Conservation (phyloP, 2,329 filamentous ascomycete species). For the Tympanopsis confertula region DNA sequence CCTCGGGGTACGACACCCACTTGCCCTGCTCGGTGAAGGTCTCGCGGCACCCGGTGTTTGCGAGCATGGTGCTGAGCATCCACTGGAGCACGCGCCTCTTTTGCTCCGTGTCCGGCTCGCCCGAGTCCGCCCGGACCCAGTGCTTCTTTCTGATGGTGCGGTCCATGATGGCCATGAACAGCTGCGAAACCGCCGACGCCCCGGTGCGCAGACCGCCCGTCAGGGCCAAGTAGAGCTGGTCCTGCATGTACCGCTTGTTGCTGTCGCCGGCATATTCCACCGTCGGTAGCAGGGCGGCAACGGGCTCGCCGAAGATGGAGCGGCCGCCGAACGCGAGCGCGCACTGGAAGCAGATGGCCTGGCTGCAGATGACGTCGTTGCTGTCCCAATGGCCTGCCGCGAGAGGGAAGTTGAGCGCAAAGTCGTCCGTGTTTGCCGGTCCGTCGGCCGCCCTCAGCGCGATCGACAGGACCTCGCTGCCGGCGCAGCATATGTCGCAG, state of each 20-base stretch:
- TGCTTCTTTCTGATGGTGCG: constrained; percentile 11
- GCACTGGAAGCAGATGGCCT: constrained; percentile 20
- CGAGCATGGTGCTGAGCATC: constrained; percentile 14
- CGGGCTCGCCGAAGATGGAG: constrained; percentile 16
- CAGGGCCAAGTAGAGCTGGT: constrained; percentile 16
- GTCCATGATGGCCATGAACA: constrained; percentile 17
- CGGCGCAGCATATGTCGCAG: constrained; percentile 17
- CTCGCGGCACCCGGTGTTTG: constrained; percentile 14
- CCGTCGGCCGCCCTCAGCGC: constrained; percentile 13
- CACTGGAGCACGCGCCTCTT: constrained; percentile 12
- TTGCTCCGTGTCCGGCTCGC: constrained; percentile 3
- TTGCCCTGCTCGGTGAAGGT: constrained; percentile 15
- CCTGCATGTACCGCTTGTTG: constrained; percentile 18
- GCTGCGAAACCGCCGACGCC: constrained; percentile 14
- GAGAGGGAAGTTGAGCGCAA: constrained; percentile 18
- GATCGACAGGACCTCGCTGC: constrained; percentile 18
- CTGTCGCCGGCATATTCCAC: constrained; percentile 12
- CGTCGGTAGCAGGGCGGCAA: constrained; percentile 14
- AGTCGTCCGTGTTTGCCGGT: constrained; percentile 17
- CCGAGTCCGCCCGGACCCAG: constrained; percentile 11
- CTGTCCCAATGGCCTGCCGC: constrained; percentile 15
- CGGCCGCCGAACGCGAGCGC: constrained; percentile 10
- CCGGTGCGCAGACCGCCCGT: constrained; percentile 16
- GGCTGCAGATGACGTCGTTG: constrained; percentile 14
- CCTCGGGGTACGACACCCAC: constrained; percentile 14